Percentiles rank a stretch among this genome's conserved stretches.
phyloP scores from a whole-genome alignment of 2,329 filamentous ascomycete genomes.

The Torrubiellomyces zombiae region DNA sequence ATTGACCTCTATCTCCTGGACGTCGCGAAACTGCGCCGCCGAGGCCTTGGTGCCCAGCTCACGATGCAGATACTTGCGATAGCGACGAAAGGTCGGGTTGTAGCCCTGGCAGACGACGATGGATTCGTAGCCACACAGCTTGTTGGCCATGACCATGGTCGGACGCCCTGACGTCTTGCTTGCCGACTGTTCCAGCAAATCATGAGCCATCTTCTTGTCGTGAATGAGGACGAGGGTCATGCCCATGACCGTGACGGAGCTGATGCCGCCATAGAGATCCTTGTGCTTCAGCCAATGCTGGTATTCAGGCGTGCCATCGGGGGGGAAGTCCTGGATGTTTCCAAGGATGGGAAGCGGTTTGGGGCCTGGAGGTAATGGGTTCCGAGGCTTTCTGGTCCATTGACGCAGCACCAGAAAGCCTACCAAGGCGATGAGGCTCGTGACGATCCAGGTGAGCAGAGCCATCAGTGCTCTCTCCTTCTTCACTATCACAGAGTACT shows the following conservation, averaged over 20 bases:
- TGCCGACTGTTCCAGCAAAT: constrained; percentile 20
- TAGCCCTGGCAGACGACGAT: constrained; percentile 11
- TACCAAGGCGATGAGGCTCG: no score
- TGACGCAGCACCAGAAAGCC: no score
- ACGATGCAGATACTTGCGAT: constrained; percentile 27
- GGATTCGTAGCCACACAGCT: constrained; percentile 17
- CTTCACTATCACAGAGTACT: no score
- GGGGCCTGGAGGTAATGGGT: constrained; percentile 4
- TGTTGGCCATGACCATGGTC: constrained; percentile 13
- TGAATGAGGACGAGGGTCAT: constrained; percentile 24
- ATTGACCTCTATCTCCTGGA: constrained; percentile 26
- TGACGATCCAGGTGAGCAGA: no score
- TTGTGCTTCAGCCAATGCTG: constrained; percentile 4
- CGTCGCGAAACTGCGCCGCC: constrained; percentile 19
- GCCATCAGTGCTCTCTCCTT: no score
- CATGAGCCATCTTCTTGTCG: constrained; percentile 15
- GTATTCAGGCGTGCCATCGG: neutral
- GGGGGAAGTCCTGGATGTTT: constrained; percentile 3
- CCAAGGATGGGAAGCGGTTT: constrained; percentile 4
- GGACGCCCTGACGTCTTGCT: constrained; percentile 19
- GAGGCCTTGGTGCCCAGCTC: constrained; percentile 24
- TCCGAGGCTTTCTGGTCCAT: no score
- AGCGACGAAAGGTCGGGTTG: constrained; percentile 20
- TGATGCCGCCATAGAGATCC: constrained; percentile 23
- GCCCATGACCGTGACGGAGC: constrained; percentile 20